These are phyloP conservation scores for Eremothecium gossypii DNA, from an alignment of 1,139 yeast genomes.

Conservation along the genomic window DNA sequence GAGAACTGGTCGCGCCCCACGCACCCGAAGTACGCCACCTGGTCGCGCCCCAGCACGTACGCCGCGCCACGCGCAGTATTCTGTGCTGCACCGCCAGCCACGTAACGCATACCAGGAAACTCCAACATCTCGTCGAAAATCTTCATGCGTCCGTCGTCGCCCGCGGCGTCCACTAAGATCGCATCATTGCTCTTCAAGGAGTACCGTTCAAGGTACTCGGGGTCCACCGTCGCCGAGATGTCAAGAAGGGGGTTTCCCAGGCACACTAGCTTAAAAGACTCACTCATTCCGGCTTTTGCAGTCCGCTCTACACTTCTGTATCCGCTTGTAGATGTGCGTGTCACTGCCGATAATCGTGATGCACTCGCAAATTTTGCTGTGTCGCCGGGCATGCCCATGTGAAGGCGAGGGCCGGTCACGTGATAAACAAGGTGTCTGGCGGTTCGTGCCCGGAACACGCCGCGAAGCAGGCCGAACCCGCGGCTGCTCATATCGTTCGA, in stretches of 20 bases:
- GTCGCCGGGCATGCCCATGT: no score
- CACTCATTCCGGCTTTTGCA: conserved; percentile 2
- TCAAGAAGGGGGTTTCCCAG: conserved; percentile 82
- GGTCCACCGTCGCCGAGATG: conserved; percentile 70
- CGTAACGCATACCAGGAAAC: conserved; percentile 51
- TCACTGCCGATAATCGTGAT: no score
- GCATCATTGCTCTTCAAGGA: conserved; percentile 88
- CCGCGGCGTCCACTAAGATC: conserved; percentile 59
- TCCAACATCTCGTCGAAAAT: conserved; percentile 71
- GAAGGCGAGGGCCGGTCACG: no score
- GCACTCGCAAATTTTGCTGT: no score
- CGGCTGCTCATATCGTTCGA: no score
- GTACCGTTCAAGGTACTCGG: conserved; percentile 67
- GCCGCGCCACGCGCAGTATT: conserved; percentile 99
- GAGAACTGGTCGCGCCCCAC: conserved; percentile 91
- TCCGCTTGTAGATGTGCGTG: no score
- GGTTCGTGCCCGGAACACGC: no score
- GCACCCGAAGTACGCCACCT: conserved; percentile 91
- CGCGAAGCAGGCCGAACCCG: no score
- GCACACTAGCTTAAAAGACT: conserved; percentile 45
- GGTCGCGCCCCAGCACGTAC: conserved; percentile 68
- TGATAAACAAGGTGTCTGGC: no score
- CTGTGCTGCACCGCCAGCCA: conserved; percentile 99
- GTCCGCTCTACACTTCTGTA: no score
- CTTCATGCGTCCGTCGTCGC: conserved; percentile 66